These are phyloP conservation scores for Leucosporidium creatinivorum DNA, from an alignment of 768 basidiomycete species.

Conservation along the genomic window DNA sequence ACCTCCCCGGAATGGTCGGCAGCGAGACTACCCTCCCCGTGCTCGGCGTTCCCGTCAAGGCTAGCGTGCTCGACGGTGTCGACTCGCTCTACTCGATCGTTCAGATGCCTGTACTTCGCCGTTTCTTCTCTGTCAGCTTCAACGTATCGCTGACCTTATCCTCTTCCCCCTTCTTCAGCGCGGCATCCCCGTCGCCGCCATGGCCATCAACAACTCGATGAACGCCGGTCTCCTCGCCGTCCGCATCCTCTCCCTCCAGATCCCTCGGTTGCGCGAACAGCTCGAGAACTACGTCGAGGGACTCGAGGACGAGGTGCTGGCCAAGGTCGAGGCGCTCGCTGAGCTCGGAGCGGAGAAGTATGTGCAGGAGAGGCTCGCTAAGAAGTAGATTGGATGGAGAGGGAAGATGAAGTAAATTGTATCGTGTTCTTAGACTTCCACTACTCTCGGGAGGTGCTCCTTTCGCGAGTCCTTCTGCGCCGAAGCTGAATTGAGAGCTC, in stretches of 20 bases:
- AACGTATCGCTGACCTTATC: neutral
- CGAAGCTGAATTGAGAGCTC: too few species aligned
- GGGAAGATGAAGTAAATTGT: too few species aligned
- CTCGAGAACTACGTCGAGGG: slow-evolving; percentile 68
- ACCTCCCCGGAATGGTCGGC: slow-evolving; percentile 97
- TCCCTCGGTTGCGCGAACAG: slow-evolving; percentile 55
- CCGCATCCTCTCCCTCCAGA: slow-evolving; percentile 69
- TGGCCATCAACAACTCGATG: slow-evolving; percentile 89
- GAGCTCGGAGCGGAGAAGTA: slow-evolving; percentile 83
- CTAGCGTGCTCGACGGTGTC: slow-evolving; percentile 84
- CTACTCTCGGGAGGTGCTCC: too few species aligned
- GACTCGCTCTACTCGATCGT: slow-evolving; percentile 97
- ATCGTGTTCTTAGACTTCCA: too few species aligned
- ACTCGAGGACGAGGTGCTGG: slow-evolving; percentile 67
- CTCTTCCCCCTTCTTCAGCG: slow-evolving; percentile 50
- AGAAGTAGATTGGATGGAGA: neutral
- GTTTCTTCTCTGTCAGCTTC: neutral
- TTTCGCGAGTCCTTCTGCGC: too few species aligned
- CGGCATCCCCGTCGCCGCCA: slow-evolving; percentile 93
- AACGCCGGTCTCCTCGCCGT: slow-evolving; percentile 90
- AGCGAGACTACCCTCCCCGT: slow-evolving; percentile 87
- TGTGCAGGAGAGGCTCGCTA: slow-evolving; percentile 12
- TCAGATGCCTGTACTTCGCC: slow-evolving; percentile 83
- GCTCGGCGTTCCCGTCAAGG: slow-evolving; percentile 94
- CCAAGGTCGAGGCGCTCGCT: slow-evolving; percentile 67